These are phyloP conservation scores for Entelexis sorbosivorans DNA, from an alignment of 1,139 yeast species.

Conservation along the genomic window DNA sequence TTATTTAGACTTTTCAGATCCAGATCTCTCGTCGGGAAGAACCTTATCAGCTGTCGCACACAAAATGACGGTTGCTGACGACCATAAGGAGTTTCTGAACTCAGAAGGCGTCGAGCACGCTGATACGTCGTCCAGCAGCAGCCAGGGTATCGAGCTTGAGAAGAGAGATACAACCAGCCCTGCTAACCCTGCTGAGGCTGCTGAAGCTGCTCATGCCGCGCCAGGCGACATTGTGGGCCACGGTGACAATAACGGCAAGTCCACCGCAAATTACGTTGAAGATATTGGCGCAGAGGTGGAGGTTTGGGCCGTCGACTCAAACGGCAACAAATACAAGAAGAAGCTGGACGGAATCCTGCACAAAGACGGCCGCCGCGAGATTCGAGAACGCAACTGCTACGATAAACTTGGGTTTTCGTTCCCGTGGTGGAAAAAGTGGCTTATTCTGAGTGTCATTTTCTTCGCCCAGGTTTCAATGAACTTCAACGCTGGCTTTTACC, in stretches of 20 bases:
- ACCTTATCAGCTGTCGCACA: neutral
- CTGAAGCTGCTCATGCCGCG: neutral
- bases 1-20: neutral
- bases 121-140: neutral
- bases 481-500: slow-evolving; percentile 19
- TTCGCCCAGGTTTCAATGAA: slow-evolving; percentile 18
- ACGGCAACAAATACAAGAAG: slow-evolving; percentile 14
- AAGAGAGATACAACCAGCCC: neutral
- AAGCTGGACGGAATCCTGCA: slow-evolving; percentile 15
- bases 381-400: slow-evolving; percentile 17
- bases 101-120: neutral
- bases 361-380: slow-evolving; percentile 20
- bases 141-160: neutral
- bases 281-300: slow-evolving; percentile 18
- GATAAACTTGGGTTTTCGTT: slow-evolving; percentile 15
- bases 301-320: slow-evolving; percentile 12
- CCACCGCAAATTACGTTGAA: slow-evolving; percentile 16
- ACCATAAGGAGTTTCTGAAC: neutral
- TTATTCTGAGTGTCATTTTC: slow-evolving; percentile 14
- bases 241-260: slow-evolving; percentile 14
- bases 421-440: slow-evolving; percentile 19
- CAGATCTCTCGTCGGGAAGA: neutral
- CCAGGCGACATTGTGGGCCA: neutral
- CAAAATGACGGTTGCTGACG: neutral
- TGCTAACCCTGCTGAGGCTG: neutral